Conservation (phyloP, 1,284 basidiomycete species). For the Moesziomyces parantarcticus region DNA sequence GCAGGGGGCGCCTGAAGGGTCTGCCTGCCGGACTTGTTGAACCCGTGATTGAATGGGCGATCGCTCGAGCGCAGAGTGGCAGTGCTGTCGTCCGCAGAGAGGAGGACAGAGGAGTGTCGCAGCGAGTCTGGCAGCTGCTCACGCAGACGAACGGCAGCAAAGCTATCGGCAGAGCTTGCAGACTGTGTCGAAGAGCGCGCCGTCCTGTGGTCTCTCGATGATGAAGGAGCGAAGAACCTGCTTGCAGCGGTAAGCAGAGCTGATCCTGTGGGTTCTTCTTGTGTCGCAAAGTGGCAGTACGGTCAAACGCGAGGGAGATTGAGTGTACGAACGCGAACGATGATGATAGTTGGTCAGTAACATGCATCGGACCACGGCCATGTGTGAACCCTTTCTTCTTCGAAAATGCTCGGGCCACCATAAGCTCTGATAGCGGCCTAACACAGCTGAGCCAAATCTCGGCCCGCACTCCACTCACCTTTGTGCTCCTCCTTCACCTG, state of each 20-base stretch:
- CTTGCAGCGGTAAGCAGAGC: slow-evolving; percentile 12
- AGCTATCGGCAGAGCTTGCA: slow-evolving; percentile 2
- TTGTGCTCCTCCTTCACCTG: background rate
- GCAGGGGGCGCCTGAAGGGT: background rate
- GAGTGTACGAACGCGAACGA: background rate
- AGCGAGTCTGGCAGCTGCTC: slow-evolving; percentile 18
- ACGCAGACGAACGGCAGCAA: background rate
- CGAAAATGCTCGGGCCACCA: background rate
- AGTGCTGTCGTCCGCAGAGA: slow-evolving; percentile 22
- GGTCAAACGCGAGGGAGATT: too few relatives aligned
- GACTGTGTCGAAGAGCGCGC: background rate
- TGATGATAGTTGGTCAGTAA: slow-evolving; percentile 2
- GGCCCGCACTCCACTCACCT: background rate
- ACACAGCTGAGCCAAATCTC: background rate
- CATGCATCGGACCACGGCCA: too few relatives aligned
- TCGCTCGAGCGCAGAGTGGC: slow-evolving; percentile 14
- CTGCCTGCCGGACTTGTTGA: background rate
- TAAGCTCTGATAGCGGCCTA: background rate
- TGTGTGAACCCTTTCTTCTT: background rate
- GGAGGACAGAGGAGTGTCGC: slow-evolving; percentile 22
- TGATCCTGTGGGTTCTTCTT: background rate
- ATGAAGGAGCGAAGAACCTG: slow-evolving; percentile 5
- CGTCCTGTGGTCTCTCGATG: background rate
- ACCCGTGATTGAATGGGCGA: background rate
- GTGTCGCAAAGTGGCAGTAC: too few relatives aligned